Evolutionary conservation across 306 rosid genomes (phyloP), one percentile per base, ranked within the genome.

Genomic region (Quercus alba): DNA sequence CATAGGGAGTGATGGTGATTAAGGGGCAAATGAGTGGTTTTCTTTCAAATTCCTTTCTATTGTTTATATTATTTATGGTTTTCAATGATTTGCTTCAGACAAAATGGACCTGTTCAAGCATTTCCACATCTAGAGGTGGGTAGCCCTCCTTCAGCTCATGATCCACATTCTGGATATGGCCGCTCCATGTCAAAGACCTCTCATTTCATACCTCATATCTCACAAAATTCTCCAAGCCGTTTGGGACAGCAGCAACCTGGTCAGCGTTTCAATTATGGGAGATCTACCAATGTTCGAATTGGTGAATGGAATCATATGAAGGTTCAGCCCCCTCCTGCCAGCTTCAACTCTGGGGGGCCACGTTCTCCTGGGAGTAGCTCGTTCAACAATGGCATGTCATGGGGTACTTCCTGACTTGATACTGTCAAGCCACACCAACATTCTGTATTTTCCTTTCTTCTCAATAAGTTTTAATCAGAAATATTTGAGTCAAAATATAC

Each of bases 161-260:
- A 90, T 86, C 72, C 64, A 59, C 91, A 86, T 68, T 71, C 84
- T 33, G 90, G 94, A 76, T 87, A 86, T 73, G 44, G 84, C 30
- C 93, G 85, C 56, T 83, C 89, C 33, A 69, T 85, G 81, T 84
- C 96, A 9, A 92, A 91, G 81, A 92, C 93, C 67, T 86, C 90
- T 79, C 97, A 94, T 85, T 74, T 81, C 75, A 85, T 86, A 80
- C 93, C 98, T 79, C 97, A 91, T 79, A 76, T 75, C 74, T 84
- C 85, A 55, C 94, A 89, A 87, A 91, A 89, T 83, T 90, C 97
- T 56, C 99, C 96, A 51, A 93, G 97, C 79, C 99, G 99, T 70
- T 88, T 96, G 79, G 97, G 98, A 68, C 92, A 90, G 85, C 92
- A 90, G 85, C 99, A 90, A 81, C 81, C 94, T 74, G 87, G 78